A percentile compares a stretch with the other conserved stretches of the same genome.
phyloP scores from a whole-genome alignment of 139 green algal genomes.

The Trebouxia sp. region DNA sequence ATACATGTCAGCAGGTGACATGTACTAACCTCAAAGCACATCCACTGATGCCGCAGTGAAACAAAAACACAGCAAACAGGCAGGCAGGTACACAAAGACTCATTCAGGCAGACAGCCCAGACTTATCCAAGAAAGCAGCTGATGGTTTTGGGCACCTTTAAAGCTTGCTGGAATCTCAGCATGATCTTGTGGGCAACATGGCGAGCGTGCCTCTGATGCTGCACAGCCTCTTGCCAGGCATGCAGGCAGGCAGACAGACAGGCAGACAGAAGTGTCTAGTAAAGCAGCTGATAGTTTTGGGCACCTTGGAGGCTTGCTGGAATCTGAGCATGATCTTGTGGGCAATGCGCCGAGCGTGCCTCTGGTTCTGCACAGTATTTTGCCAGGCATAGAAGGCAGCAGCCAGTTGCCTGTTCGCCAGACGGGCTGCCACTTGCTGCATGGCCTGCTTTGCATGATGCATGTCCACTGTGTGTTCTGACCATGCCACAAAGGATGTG shows the following conservation, averaged over 20 bases:
- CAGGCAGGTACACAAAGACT: no score
- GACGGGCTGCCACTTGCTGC: conserved; percentile 5
- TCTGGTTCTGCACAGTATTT: neutral
- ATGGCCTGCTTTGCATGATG: neutral
- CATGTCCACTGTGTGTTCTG: conserved; percentile 31
- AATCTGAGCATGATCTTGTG: neutral
- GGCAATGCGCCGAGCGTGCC: neutral
- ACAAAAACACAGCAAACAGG: no score
- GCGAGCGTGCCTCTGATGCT: neutral
- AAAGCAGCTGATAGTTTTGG: no score
- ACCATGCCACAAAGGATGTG: conserved; percentile 32
- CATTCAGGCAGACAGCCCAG: no score
- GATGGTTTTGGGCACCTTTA: no score
- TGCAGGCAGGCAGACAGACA: neutral
- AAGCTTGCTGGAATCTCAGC: neutral
- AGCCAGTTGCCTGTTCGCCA: conserved; percentile 5
- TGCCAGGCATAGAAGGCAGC: conserved; percentile 19
- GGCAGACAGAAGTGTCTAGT: no score
- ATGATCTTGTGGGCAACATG: neutral
- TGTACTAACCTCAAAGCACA: no score
- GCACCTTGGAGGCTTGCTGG: neutral
- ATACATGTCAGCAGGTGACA: no score
- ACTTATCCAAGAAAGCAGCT: no score
- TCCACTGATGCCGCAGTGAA: no score
- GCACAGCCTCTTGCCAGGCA: neutral